phyloP scores from a whole-genome alignment of 140 eudicot genomes.

The Oenanthe javanica region DNA sequence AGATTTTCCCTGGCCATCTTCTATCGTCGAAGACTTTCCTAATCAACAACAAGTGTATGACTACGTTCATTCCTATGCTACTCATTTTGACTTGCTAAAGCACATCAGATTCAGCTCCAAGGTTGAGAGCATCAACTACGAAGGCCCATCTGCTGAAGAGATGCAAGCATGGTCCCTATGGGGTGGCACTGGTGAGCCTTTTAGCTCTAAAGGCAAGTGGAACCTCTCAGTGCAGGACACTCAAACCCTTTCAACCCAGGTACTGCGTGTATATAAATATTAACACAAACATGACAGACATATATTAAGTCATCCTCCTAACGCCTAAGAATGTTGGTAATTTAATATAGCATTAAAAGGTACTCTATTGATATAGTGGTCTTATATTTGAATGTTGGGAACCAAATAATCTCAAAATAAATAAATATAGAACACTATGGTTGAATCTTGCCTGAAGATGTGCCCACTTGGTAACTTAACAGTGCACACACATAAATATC shows the following conservation, averaged over 20 bases:
- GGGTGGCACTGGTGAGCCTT: conserved; percentile 43
- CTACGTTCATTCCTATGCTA: conserved; percentile 43
- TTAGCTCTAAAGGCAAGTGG: conserved; percentile 38
- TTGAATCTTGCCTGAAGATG: too few relatives aligned
- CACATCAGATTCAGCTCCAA: conserved; percentile 18
- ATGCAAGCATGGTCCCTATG: conserved; percentile 27
- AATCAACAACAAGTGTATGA: conserved; percentile 21
- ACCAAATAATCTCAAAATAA: too few relatives aligned
- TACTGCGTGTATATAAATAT: not conserved
- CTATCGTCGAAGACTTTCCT: conserved; percentile 30
- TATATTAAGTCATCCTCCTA: too few relatives aligned
- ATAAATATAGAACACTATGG: too few relatives aligned
- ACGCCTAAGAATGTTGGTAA: too few relatives aligned
- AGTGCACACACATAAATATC: too few relatives aligned
- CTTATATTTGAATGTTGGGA: too few relatives aligned
- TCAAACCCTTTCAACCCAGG: conserved; percentile 4
- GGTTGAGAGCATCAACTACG: not conserved
- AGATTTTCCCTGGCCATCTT: conserved; percentile 57
- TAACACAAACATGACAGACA: too few relatives aligned
- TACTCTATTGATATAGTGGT: too few relatives aligned
- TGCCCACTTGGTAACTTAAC: too few relatives aligned
- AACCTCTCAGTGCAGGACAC: conserved; percentile 26
- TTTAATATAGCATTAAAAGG: too few relatives aligned
- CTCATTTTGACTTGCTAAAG: conserved; percentile 27
- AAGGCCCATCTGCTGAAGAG: conserved; percentile 18